Conservation (phyloP, 2,329 filamentous ascomycete species). For the Lithohypha guttulata region DNA sequence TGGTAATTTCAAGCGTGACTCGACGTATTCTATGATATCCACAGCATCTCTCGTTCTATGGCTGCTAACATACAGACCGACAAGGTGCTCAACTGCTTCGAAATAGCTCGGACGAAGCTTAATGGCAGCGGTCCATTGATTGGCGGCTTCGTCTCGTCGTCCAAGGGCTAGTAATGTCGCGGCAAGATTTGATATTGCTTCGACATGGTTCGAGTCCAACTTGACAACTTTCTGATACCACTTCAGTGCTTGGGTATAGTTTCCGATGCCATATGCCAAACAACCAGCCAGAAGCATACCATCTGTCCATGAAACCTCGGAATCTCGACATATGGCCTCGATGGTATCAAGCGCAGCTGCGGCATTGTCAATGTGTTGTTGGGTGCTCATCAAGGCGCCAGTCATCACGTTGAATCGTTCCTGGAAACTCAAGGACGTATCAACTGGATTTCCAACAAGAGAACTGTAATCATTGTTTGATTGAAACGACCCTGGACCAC, state of each 20-base stretch:
- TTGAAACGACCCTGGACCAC: neutral
- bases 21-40: constrained; percentile 74
- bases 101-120: constrained; percentile 77
- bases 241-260: constrained; percentile 57
- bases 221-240: constrained; percentile 47
- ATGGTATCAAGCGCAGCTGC: constrained; percentile 60
- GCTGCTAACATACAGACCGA: constrained; percentile 72
- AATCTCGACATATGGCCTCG: constrained; percentile 64
- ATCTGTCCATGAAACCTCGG: constrained; percentile 79
- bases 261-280: constrained; percentile 77
- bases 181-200: constrained; percentile 87
- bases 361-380: constrained; percentile 31
- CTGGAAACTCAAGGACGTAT: neutral
- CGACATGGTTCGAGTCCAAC: constrained; percentile 60
- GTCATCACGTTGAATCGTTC: neutral
- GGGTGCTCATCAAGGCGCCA: neutral
- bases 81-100: constrained; percentile 88
- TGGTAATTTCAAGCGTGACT: constrained; percentile 53
- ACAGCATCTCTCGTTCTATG: constrained; percentile 77
- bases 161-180: constrained; percentile 78
- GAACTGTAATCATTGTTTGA: neutral
- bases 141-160: constrained; percentile 71
- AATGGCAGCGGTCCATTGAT: constrained; percentile 76
- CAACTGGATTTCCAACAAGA: neutral
- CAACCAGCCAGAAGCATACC: constrained; percentile 87